phyloP scores from a whole-genome alignment of 2,329 filamentous ascomycete species.

The Phyllosticta ampelicida region DNA sequence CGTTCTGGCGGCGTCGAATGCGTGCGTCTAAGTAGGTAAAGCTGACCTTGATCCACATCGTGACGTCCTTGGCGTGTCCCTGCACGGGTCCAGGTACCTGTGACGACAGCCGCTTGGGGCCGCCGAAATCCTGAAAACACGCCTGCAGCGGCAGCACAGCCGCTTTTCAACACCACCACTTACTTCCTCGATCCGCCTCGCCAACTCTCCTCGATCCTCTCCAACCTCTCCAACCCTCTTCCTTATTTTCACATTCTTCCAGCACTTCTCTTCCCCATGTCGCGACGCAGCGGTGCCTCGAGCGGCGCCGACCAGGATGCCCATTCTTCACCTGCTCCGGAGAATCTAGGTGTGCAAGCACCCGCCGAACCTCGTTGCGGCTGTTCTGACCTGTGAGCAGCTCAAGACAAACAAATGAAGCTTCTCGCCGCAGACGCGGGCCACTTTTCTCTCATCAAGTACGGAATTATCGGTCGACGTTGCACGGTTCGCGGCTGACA shows the following conservation, averaged over 20 bases:
- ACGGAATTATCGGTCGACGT: conserved; percentile 10
- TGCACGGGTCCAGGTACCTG: conserved; percentile 1
- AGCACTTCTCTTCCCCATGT: conserved; percentile 39
- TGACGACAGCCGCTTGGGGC: conserved; percentile 6
- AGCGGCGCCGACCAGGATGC: conserved; percentile 40
- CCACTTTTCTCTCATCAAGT: conserved; percentile 53
- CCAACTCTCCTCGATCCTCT: not conserved
- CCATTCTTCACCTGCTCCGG: conserved; percentile 35
- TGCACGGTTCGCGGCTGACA: conserved; percentile 11
- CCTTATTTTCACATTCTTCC: not conserved
- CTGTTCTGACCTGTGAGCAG: conserved; percentile 29
- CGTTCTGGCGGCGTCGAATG: not conserved
- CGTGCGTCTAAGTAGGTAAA: not conserved
- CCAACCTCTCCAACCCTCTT: not conserved
- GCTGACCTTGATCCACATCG: conserved; percentile 4
- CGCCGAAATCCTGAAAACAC: conserved; percentile 10
- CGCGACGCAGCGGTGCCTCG: conserved; percentile 47
- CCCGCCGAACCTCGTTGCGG: not conserved
- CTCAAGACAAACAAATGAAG: conserved; percentile 64
- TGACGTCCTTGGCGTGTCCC: conserved; percentile 2
- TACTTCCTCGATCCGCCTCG: not conserved
- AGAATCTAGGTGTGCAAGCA: conserved; percentile 12
- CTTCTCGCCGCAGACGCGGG: conserved; percentile 59
- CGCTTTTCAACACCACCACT: not conserved
- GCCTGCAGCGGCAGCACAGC: conserved; percentile 10